Base-by-base conservation (phyloP, 2,329 filamentous ascomycete species). In the Aspergillus melleus region DNA sequence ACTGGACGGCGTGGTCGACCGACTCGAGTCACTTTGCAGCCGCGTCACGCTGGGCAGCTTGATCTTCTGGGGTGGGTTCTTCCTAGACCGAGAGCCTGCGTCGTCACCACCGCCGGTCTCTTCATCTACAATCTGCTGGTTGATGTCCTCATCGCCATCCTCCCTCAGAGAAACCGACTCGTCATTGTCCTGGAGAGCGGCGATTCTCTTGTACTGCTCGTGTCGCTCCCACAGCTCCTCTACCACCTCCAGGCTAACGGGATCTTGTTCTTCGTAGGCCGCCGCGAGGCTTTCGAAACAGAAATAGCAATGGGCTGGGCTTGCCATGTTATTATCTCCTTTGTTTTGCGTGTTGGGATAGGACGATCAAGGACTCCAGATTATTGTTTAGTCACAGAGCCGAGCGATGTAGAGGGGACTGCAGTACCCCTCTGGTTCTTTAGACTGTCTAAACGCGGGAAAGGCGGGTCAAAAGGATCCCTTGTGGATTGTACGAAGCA, bases 201-300 rank as follows among this genome's bases (percentile, higher is more conserved):
- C 71, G 46, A 82, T 75, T 56, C 75, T 71, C 60, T 77, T 76
- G 14, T 65, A 69, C 59, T 74, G 72, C 59, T 79, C 72, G 70
- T 86, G 83, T 64, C 81, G 76, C 52, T 81, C 79, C 84, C 86
- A 96, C 8, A 89, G 86, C 19, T 86, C 80, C 77, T 94, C 86
- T 61, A 96, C 84, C 64, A 89, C 82, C 49, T 81, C 75, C 24
- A 98, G 86, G 52, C 81, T 83, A 68, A 92, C 81, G 11, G 90
- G 80, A 60, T 88, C 82, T 62, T 89, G 88, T 64, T 84, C 80
- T 66, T 91, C 85, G 66, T 96, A 90, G 61, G 87, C 85, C 56
- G 93, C 89, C 53, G 86, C 84, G 42, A 99, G 87, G 46, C 84
- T 83, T 78, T 99, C 95, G 82, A 99, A 98, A 81, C 93, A 97